Percentiles rank a stretch among this genome's conserved stretches.
Evolutionary conservation across 176 grass and related monocot genomes (phyloP).

Genomic region (Oropetium thomaeum): DNA sequence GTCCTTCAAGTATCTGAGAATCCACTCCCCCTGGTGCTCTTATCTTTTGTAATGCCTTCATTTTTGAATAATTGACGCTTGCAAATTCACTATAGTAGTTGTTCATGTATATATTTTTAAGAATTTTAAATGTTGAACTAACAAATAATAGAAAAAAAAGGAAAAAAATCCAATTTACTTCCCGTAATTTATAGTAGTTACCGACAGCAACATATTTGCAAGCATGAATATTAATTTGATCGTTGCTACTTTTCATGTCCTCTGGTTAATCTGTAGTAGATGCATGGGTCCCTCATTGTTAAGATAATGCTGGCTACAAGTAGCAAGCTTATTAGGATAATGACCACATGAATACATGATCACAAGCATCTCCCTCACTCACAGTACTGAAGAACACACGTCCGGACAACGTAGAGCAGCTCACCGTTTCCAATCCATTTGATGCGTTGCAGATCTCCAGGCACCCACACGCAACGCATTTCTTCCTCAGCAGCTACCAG

Average conservation of each 20-base stretch:
- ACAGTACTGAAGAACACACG: no score
- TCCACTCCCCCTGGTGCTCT: no score
- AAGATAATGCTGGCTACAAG: not conserved
- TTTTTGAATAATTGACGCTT: no score
- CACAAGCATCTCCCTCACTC: not conserved
- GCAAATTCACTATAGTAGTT: no score
- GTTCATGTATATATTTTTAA: no score
- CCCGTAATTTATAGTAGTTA: no score
- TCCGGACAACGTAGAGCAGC: not conserved
- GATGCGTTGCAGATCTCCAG: constrained; percentile 4
- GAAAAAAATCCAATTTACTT: no score
- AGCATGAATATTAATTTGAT: not conserved
- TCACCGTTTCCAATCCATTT: not conserved
- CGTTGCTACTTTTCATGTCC: not conserved
- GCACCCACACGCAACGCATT: not conserved
- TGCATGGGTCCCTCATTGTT: not conserved
- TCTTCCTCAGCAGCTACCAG: not conserved
- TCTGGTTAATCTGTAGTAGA: not conserved
- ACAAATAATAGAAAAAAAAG: no score
- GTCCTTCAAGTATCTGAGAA: no score
- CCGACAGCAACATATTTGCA: not conserved
- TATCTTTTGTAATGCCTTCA: no score
- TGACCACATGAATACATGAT: not conserved
- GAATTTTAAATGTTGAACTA: no score
- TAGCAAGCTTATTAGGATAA: not conserved